A percentile compares a stretch with the other conserved stretches of the same genome.
Evolutionary conservation across 768 basidiomycete genomes (phyloP).

Genomic region (Amyloporia xantha): DNA sequence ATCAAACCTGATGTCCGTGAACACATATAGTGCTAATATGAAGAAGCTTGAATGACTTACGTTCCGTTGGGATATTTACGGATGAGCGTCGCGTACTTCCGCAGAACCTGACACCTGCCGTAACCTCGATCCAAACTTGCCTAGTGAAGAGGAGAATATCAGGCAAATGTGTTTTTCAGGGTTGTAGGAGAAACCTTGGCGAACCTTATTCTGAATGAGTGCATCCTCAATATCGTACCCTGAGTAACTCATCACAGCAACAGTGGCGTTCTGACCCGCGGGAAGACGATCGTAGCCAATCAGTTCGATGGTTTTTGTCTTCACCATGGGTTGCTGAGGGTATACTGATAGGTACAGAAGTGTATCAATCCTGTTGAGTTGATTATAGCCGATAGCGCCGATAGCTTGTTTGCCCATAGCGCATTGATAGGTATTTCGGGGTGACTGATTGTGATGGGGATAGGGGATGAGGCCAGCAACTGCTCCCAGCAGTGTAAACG

Average conservation of each 20-base stretch:
- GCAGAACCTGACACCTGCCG: constrained; percentile 93
- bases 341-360: constrained; percentile 97
- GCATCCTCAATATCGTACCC: constrained; percentile 99
- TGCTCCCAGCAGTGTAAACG: constrained; percentile 94
- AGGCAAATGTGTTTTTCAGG: neutral
- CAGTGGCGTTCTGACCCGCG: constrained; percentile 96
- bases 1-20: constrained; percentile 56
- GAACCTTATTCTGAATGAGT: constrained; percentile 86
- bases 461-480: constrained; percentile 99
- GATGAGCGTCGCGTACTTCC: constrained; percentile 91
- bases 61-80: constrained; percentile 97
- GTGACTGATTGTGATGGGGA: constrained; percentile 99
- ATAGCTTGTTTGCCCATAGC: constrained; percentile 99
- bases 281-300: constrained; percentile 95
- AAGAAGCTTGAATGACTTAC: constrained; percentile 42
- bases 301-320: constrained; percentile 96
- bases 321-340: constrained; percentile 99
- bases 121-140: constrained; percentile 96
- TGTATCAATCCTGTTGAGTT: constrained; percentile 95
- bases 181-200: constrained; percentile 13
- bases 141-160: constrained; percentile 32
- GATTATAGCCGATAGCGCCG: constrained; percentile 97
- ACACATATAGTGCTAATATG: constrained; percentile 1
- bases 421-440: constrained; percentile 98
- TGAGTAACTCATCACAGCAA: constrained; percentile 98